Evolutionary conservation across 2,329 filamentous ascomycete species (phyloP).

Genomic region (Epichloe festucae): DNA sequence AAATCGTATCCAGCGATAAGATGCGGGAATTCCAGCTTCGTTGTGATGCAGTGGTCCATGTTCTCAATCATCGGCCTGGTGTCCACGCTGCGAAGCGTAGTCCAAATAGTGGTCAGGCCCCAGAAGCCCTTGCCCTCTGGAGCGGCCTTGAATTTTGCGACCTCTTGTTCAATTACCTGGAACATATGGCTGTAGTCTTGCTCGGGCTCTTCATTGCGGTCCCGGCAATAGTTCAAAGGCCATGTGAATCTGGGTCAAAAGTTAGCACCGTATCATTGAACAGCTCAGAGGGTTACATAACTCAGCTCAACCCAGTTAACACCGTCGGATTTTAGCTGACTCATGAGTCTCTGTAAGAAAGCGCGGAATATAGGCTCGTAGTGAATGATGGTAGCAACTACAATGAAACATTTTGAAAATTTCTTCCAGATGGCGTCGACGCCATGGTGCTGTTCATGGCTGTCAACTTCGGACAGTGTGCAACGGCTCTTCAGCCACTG

Average conservation of each 20-base stretch:
- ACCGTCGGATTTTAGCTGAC: slow-evolving; percentile 63
- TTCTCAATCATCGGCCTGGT: slow-evolving; percentile 57
- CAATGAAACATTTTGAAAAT: slow-evolving; percentile 61
- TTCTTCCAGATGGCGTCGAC: slow-evolving; percentile 76
- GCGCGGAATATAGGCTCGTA: slow-evolving; percentile 82
- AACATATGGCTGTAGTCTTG: slow-evolving; percentile 58
- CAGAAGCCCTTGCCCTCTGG: slow-evolving; percentile 66
- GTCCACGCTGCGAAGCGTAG: slow-evolving; percentile 50
- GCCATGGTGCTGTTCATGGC: slow-evolving; percentile 68
- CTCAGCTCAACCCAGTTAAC: slow-evolving; percentile 74
- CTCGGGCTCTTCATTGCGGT: slow-evolving; percentile 53
- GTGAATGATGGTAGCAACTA: slow-evolving; percentile 63
- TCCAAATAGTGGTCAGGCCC: slow-evolving; percentile 79
- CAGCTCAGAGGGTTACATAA: slow-evolving; percentile 15
- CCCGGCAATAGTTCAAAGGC: slow-evolving; percentile 53
- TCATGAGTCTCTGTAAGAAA: slow-evolving; percentile 61
- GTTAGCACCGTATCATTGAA: background rate
- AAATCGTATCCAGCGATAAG: slow-evolving; percentile 80
- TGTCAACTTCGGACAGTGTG: slow-evolving; percentile 59
- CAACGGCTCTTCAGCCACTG: slow-evolving; percentile 64
- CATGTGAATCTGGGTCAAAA: slow-evolving; percentile 48
- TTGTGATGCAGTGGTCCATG: slow-evolving; percentile 79
- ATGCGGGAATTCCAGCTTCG: slow-evolving; percentile 67
- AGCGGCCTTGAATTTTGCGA: slow-evolving; percentile 59
- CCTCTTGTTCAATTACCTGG: slow-evolving; percentile 61